Base-by-base conservation (phyloP, 768 basidiomycete species). In the Boletus sp. region DNA sequence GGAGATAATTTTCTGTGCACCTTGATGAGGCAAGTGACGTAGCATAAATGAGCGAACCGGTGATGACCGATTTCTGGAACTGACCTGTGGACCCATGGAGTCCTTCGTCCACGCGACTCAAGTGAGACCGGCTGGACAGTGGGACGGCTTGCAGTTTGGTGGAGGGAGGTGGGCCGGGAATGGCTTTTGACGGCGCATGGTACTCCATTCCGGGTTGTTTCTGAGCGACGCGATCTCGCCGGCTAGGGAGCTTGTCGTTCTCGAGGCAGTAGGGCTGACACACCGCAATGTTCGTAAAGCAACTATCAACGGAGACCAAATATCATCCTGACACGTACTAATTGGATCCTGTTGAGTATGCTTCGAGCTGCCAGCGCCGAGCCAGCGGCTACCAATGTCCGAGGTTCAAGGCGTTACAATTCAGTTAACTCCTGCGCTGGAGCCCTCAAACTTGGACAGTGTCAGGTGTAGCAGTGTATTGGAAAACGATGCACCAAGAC, bases 1-100 rank as follows among this genome's bases (percentile, higher is more conserved):
- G 11, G 72, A 65, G 21, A 87, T 78, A 23, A 87, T 67, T 42
- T 73, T 71, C 53, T 77, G 75, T 5, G 83, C 85, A 44, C 83
- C 84, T 85, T 56, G 27, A 45, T 29, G 35, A 54, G n/a, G 34
- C n/a, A 34, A 45, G 35, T 32, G 25, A 49, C 21, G 48, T 45
- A 29, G 46, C 6, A 48, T 43, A 33, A 32, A 38, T 63, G 39
- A 53, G 51, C 33, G 17, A 21, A 23, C 19, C 1, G 14, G 11
- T 8, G 3, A 30, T 32, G n/a, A 27, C 23, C 19, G 21, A 35
- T 30, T 21, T 42, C 39, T 6, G 32, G 45, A 37, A 53, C 60
- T 44, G 17, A 66, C 68, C 68, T 34, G 46, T 32, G 25, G 57
- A 50, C 14, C 66, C 69, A 48, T 50, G 50, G 1, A 69, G 64